These are phyloP conservation scores for Sonneratia caseolaris DNA, from an alignment of 345 rosid species.

Conservation along the genomic window DNA sequence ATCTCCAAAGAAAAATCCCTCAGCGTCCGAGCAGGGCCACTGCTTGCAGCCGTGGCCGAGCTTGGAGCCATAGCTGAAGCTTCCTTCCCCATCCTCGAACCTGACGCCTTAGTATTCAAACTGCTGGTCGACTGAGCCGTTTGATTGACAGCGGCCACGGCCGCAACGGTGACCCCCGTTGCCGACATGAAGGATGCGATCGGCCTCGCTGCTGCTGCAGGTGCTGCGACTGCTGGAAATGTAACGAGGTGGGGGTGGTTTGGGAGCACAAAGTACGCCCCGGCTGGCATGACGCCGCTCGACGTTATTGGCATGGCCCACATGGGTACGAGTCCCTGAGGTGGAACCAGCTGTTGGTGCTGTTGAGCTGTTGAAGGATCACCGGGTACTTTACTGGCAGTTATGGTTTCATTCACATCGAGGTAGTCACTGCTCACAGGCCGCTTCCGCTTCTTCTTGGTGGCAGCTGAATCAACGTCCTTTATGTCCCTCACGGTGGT, in stretches of 20 bases:
- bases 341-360: constrained; percentile 13
- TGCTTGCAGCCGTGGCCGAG: constrained; percentile 17
- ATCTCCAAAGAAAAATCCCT: constrained; percentile 71
- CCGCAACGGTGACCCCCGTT: background rate
- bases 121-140: background rate
- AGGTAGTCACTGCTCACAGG: constrained; percentile 70
- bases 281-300: constrained; percentile 40
- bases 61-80: constrained; percentile 48
- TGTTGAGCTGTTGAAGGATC: constrained; percentile 36
- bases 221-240: constrained; percentile 42
- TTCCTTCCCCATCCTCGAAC: constrained; percentile 21
- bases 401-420: constrained; percentile 36
- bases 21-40: constrained; percentile 37
- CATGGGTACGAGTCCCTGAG: constrained; percentile 65
- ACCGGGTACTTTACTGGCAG: constrained; percentile 34
- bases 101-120: constrained; percentile 16
- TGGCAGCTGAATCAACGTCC: constrained; percentile 29
- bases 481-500: constrained; percentile 12
- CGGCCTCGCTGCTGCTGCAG: constrained; percentile 12
- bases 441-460: constrained; percentile 60
- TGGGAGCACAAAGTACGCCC: constrained; percentile 58
- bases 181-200: background rate
- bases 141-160: background rate
- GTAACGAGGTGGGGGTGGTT: constrained; percentile 49
- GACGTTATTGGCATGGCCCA: constrained; percentile 81